These are phyloP conservation scores for Lasiodiplodia sp. DNA, from an alignment of 2,329 filamentous ascomycete species.

Conservation along the genomic window DNA sequence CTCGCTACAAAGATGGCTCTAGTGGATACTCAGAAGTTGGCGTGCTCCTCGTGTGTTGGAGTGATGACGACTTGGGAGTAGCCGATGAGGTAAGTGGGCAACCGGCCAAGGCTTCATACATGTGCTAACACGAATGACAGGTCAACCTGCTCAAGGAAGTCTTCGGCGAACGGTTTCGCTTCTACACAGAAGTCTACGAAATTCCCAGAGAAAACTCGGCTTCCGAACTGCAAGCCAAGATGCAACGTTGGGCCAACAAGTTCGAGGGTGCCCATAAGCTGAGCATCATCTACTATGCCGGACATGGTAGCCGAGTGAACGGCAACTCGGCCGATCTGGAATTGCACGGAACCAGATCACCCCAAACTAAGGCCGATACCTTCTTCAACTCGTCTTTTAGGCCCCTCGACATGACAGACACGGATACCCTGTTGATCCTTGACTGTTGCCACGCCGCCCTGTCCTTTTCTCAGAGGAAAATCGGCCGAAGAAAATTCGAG, in stretches of 20 bases:
- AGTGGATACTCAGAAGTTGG: slow-evolving; percentile 33
- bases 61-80: slow-evolving; percentile 31
- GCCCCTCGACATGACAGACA: slow-evolving; percentile 28
- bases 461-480: slow-evolving; percentile 27
- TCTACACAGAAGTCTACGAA: slow-evolving; percentile 31
- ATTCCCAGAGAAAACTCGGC: slow-evolving; percentile 25
- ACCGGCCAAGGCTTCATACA: not conserved
- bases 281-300: slow-evolving; percentile 35
- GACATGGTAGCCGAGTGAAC: slow-evolving; percentile 30
- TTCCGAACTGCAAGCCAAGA: not conserved
- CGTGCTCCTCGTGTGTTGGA: slow-evolving; percentile 32
- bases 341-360: not conserved
- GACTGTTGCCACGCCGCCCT: slow-evolving; percentile 33
- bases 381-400: slow-evolving; percentile 8
- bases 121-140: not conserved
- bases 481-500: slow-evolving; percentile 33
- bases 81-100: slow-evolving; percentile 30
- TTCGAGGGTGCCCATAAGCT: slow-evolving; percentile 32
- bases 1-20: not conserved
- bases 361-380: not conserved
- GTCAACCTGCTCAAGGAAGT: slow-evolving; percentile 29
- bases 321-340: not conserved
- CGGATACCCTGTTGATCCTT: slow-evolving; percentile 32
- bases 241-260: slow-evolving; percentile 28
- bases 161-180: slow-evolving; percentile 30